A percentile compares a stretch with the other conserved stretches of the same genome.
These are phyloP conservation scores for Hippophae rhamnoides DNA, from an alignment of 306 rosid species.

Conservation along the genomic window DNA sequence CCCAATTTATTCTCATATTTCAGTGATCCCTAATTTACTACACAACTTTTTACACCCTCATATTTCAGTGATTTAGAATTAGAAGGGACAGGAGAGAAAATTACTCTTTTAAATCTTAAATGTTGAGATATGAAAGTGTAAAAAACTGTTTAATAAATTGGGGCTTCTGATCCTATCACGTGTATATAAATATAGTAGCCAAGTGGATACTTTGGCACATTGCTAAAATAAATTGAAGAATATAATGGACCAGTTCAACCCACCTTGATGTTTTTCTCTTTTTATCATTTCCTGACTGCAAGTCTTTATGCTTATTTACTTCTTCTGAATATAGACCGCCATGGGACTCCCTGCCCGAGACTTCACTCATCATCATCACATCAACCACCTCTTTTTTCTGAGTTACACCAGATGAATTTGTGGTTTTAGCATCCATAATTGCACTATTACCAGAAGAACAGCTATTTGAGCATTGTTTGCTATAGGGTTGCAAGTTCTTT, in stretches of 20 bases:
- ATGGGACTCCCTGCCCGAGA: constrained; percentile 19
- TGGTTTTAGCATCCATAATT: constrained; percentile 23
- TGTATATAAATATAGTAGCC: neutral
- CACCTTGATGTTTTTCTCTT: constrained; percentile 43
- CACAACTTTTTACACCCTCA: too few species aligned
- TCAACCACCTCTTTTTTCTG: constrained; percentile 32
- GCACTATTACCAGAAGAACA: constrained; percentile 24
- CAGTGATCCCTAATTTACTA: too few species aligned
- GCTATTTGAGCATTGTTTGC: constrained; percentile 21
- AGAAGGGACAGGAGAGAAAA: neutral
- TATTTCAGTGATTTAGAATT: neutral
- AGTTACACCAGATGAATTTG: constrained; percentile 22
- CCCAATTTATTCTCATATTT: too few species aligned
- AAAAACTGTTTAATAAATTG: too few species aligned
- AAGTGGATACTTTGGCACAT: constrained; percentile 16
- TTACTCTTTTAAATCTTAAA: too few species aligned
- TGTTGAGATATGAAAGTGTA: too few species aligned
- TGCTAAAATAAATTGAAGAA: constrained; percentile 15
- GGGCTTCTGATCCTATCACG: too few species aligned
- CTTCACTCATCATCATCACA: constrained; percentile 12
- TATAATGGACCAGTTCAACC: constrained; percentile 14
- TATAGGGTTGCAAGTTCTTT: constrained; percentile 13
- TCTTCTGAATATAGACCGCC: constrained; percentile 22
- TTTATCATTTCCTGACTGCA: constrained; percentile 27
- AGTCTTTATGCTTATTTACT: constrained; percentile 27